Percentiles rank a stretch among this genome's conserved stretches.
phyloP scores from a whole-genome alignment of 2,329 filamentous ascomycete species.

The Colletotrichum magnum region DNA sequence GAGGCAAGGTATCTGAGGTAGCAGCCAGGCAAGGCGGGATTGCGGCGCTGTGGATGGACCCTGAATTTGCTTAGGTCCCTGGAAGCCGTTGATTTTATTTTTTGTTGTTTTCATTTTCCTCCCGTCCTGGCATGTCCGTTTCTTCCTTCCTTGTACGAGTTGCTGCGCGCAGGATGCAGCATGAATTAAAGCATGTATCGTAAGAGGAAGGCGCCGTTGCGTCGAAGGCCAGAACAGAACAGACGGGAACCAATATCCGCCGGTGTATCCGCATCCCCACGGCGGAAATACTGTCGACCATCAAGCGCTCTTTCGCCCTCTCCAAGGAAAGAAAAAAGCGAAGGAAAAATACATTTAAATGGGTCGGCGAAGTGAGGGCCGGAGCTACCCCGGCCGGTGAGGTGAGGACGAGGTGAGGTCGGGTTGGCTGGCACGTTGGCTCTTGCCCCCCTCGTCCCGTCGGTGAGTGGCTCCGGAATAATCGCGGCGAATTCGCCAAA shows the following conservation, averaged over 20 bases:
- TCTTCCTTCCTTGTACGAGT: slow-evolving; percentile 1
- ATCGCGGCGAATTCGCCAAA: slow-evolving; percentile 29
- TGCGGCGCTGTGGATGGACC: slow-evolving; percentile 37
- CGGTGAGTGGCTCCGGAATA: slow-evolving; percentile 31
- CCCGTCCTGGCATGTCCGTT: neutral
- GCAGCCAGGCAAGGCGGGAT: slow-evolving; percentile 16
- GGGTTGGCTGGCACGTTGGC: slow-evolving; percentile 1
- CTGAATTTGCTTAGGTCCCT: slow-evolving; percentile 15
- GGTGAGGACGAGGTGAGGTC: neutral
- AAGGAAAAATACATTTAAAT: neutral
- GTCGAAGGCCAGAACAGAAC: neutral
- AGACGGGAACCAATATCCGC: slow-evolving; percentile 2
- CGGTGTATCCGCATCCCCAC: neutral
- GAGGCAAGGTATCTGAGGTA: neutral
- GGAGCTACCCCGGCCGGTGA: neutral
- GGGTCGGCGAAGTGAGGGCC: no score
- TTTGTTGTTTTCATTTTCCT: no score
- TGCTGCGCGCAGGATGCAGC: neutral
- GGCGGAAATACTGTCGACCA: slow-evolving; percentile 8
- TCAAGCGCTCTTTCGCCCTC: neutral
- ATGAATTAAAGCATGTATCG: neutral
- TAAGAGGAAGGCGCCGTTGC: neutral
- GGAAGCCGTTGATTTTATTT: neutral
- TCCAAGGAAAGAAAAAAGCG: neutral
- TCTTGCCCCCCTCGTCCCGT: slow-evolving; percentile 7